Evolutionary conservation across 1,284 basidiomycete genomes (phyloP).

Genomic region (Fomitopsis schrenkii): DNA sequence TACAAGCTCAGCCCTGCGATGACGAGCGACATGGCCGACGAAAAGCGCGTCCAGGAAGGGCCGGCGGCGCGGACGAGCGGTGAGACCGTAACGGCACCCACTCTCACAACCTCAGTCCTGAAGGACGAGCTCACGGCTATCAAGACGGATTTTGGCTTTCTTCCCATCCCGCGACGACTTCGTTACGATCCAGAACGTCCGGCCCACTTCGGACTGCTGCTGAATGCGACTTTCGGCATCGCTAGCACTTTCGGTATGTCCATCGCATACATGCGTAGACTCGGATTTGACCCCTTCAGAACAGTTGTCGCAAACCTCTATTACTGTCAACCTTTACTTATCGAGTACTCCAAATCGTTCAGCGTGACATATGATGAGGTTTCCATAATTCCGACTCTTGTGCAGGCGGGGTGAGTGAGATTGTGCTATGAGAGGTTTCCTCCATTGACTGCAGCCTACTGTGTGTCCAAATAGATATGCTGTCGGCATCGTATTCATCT

Average conservation of each 20-base stretch:
- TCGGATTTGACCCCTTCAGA: background rate
- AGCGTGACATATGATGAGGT: conserved; percentile 52
- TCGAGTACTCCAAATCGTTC: conserved; percentile 52
- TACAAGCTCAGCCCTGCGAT: background rate
- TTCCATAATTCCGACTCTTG: conserved; percentile 50
- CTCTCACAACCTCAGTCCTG: background rate
- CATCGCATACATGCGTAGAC: too few relatives aligned
- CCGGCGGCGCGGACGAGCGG: background rate
- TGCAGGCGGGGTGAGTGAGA: conserved; percentile 39
- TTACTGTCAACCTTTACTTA: conserved; percentile 73
- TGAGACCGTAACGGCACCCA: background rate
- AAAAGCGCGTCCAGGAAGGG: background rate
- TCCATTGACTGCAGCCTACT: too few relatives aligned
- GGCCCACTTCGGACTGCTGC: conserved; percentile 53
- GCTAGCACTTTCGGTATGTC: conserved; percentile 58
- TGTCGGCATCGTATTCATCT: conserved; percentile 44
- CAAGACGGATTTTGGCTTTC: conserved; percentile 50
- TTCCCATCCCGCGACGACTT: conserved; percentile 62
- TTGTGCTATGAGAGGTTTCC: too few relatives aligned
- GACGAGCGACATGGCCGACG: background rate
- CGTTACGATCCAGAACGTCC: conserved; percentile 57
- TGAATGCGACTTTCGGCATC: conserved; percentile 65
- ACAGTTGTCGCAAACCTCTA: conserved; percentile 63
- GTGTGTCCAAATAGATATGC: conserved; percentile 31
- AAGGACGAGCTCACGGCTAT: background rate